Conservation (phyloP, 257 asterid genomes). For the Cinchona pubescens region DNA sequence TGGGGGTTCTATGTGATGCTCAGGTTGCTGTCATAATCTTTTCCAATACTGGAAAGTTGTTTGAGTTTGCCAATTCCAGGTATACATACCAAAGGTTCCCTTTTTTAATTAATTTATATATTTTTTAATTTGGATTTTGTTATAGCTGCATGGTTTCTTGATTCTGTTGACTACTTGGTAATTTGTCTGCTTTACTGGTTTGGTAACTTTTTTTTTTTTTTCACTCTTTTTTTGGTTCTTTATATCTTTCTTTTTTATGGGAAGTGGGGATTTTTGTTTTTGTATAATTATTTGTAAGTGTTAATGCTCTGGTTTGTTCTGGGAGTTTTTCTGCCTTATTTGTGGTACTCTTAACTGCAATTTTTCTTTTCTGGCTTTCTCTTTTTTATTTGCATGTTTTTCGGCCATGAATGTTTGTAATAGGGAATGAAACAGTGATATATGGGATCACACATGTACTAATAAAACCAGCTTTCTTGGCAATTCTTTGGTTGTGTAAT, state of each 20-base stretch:
- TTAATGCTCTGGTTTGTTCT: background rate
- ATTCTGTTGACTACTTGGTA: background rate
- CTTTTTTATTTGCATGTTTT: too few species aligned
- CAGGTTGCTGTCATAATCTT: constrained; percentile 73
- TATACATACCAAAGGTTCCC: background rate
- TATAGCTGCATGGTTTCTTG: constrained; percentile 29
- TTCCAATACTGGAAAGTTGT: constrained; percentile 69
- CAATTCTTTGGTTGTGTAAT: background rate
- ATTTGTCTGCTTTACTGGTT: background rate
- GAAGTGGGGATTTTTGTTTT: background rate
- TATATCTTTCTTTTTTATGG: background rate
- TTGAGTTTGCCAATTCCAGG: constrained; percentile 62
- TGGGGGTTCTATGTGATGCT: constrained; percentile 73
- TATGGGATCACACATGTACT: background rate
- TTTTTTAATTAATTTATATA: background rate
- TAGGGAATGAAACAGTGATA: too few species aligned
- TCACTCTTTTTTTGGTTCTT: background rate
- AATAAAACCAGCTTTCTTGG: background rate
- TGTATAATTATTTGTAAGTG: background rate
- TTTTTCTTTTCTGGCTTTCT: background rate
- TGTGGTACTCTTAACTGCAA: background rate
- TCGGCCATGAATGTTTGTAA: background rate
- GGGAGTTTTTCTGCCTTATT: background rate
- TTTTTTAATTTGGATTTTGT: background rate
- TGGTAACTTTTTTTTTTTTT: background rate